Evolutionary conservation across 345 rosid genomes (phyloP), one percentile per base, ranked within the genome.

Genomic region (Erysimum cheiranthoides): DNA sequence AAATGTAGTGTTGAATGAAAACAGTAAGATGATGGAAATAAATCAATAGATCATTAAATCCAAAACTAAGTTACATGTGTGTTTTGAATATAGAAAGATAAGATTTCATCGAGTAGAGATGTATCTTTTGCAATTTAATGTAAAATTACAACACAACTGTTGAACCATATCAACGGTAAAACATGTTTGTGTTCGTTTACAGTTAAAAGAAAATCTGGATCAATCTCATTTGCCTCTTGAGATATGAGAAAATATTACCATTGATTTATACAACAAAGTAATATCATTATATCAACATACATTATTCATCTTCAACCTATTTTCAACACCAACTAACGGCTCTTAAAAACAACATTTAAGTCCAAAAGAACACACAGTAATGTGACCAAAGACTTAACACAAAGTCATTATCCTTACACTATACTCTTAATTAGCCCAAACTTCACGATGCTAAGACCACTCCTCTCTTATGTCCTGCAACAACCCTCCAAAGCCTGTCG

Each of bases 401-500:
- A 18, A 12, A 45, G 59, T 63, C 59, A 17, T 62, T 76, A 45
- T 42, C 34, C 47, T 25, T 18, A 11, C 12, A 56, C 40, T 59
- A 32, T 32, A 51, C 63, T 61, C 52, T 61, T 31, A 34, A 47
- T 21, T n/a, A n/a, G n/a, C n/a, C 43, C 36, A 40, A 60, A 71
- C 54, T 51, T 61, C 34, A 62, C 0, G 30, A 21, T 28, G 76
- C 46, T 64, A 71, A 59, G 63, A 58, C 64, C 69, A 51, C 50
- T 57, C 62, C 57, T 50, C 77, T 65, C 56, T 71, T 71, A 59
- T 53, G 82, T 70, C 82, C 79, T 42, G 71, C 36, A 34, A 84
- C 69, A 10, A 83, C 90, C 66, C 73, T 82, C 36, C 86, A 83
- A n/a, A 90, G 89, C 36, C 47, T 62, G 49, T 80, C 45, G 16